phyloP scores from a whole-genome alignment of 805 yeast genomes.

The Ogataea neopini region DNA sequence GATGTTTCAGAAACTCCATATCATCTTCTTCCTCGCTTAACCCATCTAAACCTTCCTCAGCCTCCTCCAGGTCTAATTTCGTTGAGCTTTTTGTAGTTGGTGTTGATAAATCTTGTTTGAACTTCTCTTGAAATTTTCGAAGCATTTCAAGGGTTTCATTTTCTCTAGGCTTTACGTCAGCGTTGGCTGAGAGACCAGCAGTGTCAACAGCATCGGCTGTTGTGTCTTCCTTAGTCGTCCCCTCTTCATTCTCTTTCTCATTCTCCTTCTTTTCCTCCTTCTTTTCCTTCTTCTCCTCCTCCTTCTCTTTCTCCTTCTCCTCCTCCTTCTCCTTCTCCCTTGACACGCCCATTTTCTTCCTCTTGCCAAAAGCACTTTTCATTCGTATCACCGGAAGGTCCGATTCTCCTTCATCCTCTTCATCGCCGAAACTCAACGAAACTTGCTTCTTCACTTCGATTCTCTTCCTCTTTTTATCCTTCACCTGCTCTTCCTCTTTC shows the following conservation, averaged over 20 bases:
- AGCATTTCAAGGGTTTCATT: conserved; percentile 4
- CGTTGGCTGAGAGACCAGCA: too few relatives aligned
- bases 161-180: conserved; percentile 1
- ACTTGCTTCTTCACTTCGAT: conserved; percentile 10
- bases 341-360: conserved; percentile 42
- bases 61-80: conserved; percentile 1
- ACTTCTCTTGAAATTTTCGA: conserved; percentile 2
- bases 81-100: too few relatives aligned
- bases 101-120: not conserved
- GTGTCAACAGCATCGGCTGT: too few relatives aligned
- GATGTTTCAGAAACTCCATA: conserved; percentile 17
- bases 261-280: not conserved
- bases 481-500: not conserved
- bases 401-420: conserved; percentile 14
- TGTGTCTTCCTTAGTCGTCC: not conserved
- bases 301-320: conserved; percentile 36
- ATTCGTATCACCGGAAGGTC: conserved; percentile 47
- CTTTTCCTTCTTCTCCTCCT: not conserved
- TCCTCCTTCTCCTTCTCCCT: conserved; percentile 28
- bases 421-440: conserved; percentile 15
- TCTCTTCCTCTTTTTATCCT: not conserved
- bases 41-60: conserved; percentile 19
- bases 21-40: conserved; percentile 21
- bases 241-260: not conserved
- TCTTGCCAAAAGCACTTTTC: not conserved